These are phyloP conservation scores for Digitaria exilis DNA, from an alignment of 202 grass and related monocot genomes.

Conservation along the genomic window DNA sequence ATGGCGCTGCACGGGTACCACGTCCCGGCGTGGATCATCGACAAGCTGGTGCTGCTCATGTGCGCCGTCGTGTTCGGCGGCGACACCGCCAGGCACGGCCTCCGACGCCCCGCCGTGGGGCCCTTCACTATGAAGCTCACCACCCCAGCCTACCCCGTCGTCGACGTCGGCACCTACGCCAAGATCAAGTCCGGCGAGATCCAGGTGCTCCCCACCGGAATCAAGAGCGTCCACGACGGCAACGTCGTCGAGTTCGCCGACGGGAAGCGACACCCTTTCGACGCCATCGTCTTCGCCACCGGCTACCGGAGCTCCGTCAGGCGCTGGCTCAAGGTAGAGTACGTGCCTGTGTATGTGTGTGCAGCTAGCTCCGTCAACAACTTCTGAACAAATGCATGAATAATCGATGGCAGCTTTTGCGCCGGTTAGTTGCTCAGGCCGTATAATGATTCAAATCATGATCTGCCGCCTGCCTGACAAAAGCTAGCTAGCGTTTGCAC, in stretches of 20 bases:
- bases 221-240: constrained; percentile 48
- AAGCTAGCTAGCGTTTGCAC: neutral
- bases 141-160: constrained; percentile 51
- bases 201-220: constrained; percentile 47
- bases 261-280: constrained; percentile 53
- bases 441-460: neutral
- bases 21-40: constrained; percentile 50
- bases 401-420: neutral
- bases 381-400: neutral
- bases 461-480: neutral
- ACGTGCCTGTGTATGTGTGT: no score
- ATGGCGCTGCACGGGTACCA: constrained; percentile 55
- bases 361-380: no score
- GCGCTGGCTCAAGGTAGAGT: constrained; percentile 77
- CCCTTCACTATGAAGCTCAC: constrained; percentile 68
- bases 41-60: constrained; percentile 58
- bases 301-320: constrained; percentile 63
- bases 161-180: constrained; percentile 65
- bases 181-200: constrained; percentile 68
- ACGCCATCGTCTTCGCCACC: constrained; percentile 77
- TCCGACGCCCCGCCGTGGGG: constrained; percentile 59
- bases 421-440: neutral
- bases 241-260: constrained; percentile 63
- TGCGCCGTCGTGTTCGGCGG: constrained; percentile 67
- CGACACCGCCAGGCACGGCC: constrained; percentile 57